phyloP scores from a whole-genome alignment of 176 grass and related monocot genomes.

The bread wheat (Triticum aestivum) region DNA sequence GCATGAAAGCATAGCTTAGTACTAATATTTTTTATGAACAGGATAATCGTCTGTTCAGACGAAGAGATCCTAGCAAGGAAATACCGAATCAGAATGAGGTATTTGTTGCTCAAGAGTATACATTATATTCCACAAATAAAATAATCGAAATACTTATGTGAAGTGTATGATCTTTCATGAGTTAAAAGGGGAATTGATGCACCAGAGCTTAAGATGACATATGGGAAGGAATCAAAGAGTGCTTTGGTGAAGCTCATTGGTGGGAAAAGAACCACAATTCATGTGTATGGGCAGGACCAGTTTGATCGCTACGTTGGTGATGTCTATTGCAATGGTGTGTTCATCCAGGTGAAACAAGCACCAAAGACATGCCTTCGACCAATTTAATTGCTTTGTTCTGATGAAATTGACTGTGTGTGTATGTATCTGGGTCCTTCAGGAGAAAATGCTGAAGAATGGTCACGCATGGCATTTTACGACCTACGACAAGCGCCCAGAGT shows the following conservation, averaged over 20 bases:
- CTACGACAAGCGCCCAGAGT: constrained; percentile 44
- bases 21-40: constrained; percentile 23
- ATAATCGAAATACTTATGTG: neutral
- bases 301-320: constrained; percentile 61
- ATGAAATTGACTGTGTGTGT: neutral
- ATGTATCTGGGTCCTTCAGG: constrained; percentile 5
- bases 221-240: constrained; percentile 50
- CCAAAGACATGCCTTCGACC: neutral
- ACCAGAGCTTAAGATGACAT: constrained; percentile 51
- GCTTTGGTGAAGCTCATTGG: constrained; percentile 56
- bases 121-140: neutral
- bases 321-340: constrained; percentile 51
- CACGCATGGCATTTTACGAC: constrained; percentile 29
- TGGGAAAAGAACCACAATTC: constrained; percentile 43
- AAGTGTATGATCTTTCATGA: constrained; percentile 9
- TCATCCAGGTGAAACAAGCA: constrained; percentile 49
- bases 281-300: constrained; percentile 48
- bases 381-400: constrained; percentile 17
- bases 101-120: neutral
- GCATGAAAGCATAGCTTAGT: neutral
- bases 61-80: constrained; percentile 51
- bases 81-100: constrained; percentile 76
- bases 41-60: constrained; percentile 26
- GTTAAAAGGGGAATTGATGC: constrained; percentile 66
- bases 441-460: constrained; percentile 44